Evolutionary conservation across 2,329 filamentous ascomycete genomes (phyloP), one percentile per base, ranked within the genome.

Genomic region (Graphium sp.): DNA sequence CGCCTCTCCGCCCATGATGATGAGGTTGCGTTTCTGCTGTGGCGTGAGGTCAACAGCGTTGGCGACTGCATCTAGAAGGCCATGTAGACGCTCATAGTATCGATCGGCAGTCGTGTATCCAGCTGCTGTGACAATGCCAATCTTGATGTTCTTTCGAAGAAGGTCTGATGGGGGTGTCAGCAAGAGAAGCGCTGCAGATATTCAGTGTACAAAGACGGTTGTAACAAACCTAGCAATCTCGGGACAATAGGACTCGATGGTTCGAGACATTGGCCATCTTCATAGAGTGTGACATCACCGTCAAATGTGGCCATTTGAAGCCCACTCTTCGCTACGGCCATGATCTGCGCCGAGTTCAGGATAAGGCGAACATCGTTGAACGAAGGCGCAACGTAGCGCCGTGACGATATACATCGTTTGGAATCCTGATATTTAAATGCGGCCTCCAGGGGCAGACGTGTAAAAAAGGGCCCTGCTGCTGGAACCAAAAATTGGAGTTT

Each of bases 351-450:
- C 22, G 89, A 89, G 55, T 98, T 98, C 40, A 98, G 69, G 29
- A 92, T 78, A 15, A 94, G 63, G 3, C 89, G 74, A 34, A 98
- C 74, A 47, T 98, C 89, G 54, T 98, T 98, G 65, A 98, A 98
- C 2, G 82, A 92, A 0, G 89, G 89, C 1, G 87, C 80, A 2
- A 98, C 89, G 47, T 94, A 95, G 35, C 89, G 75, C 15, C 89
- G 68, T 2, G 77, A 83, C 17, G 83, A 92, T 43, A 98, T 98
- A 50, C 76, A 79, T 6, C 89, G 74, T 37, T 75, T 75, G 33
- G 65, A 56, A 49, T 98, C 89, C 52, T 95, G 89, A 52, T 81
- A 87, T 39, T 75, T 74, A 56, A 95, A 95, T 6, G 87, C 87
- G 27, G 84, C 81, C 45, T 87, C 82, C 7, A 95, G 68, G 3